phyloP scores from a whole-genome alignment of 768 basidiomycete species.

The Pisolithus microcarpus region DNA sequence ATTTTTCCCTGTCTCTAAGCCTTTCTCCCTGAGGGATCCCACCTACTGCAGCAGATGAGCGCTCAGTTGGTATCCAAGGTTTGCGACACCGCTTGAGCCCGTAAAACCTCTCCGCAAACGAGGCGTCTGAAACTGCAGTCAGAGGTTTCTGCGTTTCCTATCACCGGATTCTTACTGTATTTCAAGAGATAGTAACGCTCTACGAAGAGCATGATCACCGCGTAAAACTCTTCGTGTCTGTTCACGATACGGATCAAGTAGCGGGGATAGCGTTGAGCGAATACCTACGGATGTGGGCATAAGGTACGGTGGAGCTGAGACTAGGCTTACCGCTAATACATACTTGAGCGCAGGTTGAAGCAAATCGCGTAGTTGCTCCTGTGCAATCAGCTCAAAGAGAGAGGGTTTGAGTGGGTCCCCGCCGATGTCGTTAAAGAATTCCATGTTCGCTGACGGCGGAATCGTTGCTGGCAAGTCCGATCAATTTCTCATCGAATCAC shows the following conservation, averaged over 20 bases:
- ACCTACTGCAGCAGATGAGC: conserved; percentile 60
- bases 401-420: conserved; percentile 71
- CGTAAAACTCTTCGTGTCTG: conserved; percentile 94
- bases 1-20: conserved; percentile 59
- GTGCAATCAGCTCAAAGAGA: conserved; percentile 86
- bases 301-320: neutral
- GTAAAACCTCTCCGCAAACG: conserved; percentile 95
- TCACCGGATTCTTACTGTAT: conserved; percentile 50
- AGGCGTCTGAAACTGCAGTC: conserved; percentile 55
- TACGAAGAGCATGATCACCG: conserved; percentile 78
- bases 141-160: neutral
- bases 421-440: conserved; percentile 76
- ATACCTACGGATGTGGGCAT: conserved; percentile 50
- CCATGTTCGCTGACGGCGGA: conserved; percentile 38
- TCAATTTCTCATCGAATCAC: conserved; percentile 6
- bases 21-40: conserved; percentile 59
- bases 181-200: conserved; percentile 87
- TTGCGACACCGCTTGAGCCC: conserved; percentile 74
- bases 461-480: neutral
- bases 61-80: conserved; percentile 63
- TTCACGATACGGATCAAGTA: conserved; percentile 89
- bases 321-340: conserved; percentile 68
- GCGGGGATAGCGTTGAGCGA: conserved; percentile 90
- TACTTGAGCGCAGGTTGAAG: conserved; percentile 94
- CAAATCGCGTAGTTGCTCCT: conserved; percentile 87